phyloP scores from a whole-genome alignment of 164 flowering plant species.

The Cinnamomum chago region DNA sequence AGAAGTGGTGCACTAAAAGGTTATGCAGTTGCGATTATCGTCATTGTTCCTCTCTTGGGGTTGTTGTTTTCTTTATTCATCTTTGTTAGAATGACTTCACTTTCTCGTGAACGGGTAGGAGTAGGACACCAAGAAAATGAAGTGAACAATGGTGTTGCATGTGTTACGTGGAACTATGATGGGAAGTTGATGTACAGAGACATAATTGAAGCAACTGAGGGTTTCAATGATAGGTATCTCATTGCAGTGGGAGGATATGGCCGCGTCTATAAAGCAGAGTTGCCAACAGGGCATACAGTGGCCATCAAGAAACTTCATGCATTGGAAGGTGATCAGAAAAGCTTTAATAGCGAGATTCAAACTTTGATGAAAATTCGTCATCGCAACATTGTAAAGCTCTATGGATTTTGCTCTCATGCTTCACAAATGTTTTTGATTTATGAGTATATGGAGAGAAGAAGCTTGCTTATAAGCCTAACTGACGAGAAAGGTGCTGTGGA shows the following conservation, averaged over 20 bases:
- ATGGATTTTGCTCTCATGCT: conserved; percentile 6
- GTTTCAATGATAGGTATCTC: neutral
- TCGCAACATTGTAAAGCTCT: conserved; percentile 5
- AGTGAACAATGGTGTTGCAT: neutral
- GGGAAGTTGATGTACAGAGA: conserved; percentile 1
- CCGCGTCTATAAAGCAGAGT: conserved; percentile 9
- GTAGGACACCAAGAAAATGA: neutral
- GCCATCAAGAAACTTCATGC: conserved; percentile 6
- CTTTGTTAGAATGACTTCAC: neutral
- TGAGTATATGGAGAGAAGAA: conserved; percentile 4
- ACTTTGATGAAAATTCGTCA: conserved; percentile 4
- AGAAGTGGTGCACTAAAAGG: neutral
- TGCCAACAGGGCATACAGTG: conserved; percentile 2
- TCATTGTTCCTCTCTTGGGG: neutral
- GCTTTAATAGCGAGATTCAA: conserved; percentile 2
- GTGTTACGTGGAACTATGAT: neutral
- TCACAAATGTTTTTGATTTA: conserved; percentile 2
- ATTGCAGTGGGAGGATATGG: conserved; percentile 5
- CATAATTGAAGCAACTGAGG: conserved; percentile 1
- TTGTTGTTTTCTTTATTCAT: neutral
- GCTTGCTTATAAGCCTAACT: neutral
- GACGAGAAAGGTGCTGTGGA: neutral
- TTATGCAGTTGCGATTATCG: neutral
- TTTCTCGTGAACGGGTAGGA: neutral
- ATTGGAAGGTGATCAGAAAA: neutral